phyloP scores from a whole-genome alignment of 441 rosid genomes.

The Gossypium trilobum region DNA sequence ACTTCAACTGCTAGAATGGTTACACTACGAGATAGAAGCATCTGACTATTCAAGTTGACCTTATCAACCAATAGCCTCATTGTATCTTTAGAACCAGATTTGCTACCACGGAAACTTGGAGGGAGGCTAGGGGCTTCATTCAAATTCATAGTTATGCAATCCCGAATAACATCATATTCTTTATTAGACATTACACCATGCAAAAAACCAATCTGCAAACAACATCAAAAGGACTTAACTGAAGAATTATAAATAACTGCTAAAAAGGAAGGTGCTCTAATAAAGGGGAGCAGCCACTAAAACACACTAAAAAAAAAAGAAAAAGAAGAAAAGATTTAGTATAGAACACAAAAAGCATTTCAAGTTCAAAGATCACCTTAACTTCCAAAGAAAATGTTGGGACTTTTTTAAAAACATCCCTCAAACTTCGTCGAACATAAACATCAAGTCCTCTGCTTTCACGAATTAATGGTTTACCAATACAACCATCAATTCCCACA shows the following conservation, averaged over 20 bases:
- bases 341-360: not conserved
- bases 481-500: conserved; percentile 70
- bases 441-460: conserved; percentile 85
- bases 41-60: conserved; percentile 83
- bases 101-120: conserved; percentile 79
- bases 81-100: conserved; percentile 61
- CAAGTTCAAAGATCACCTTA: conserved; percentile 43
- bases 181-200: conserved; percentile 81
- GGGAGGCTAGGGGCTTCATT: conserved; percentile 82
- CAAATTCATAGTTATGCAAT: conserved; percentile 61
- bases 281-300: not conserved
- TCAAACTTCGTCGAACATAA: conserved; percentile 77
- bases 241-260: not conserved
- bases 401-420: conserved; percentile 89
- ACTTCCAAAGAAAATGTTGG: conserved; percentile 85
- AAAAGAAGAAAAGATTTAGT: not conserved
- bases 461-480: conserved; percentile 84
- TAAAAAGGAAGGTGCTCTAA: not conserved
- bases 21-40: conserved; percentile 69
- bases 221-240: conserved; percentile 16
- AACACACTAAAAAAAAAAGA: not conserved
- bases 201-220: conserved; percentile 74
- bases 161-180: conserved; percentile 73
- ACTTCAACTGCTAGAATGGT: conserved; percentile 83
- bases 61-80: conserved; percentile 74